Evolutionary conservation across 148 eudicot species (phyloP).

Genomic region (Tetragonia tetragonoides): DNA sequence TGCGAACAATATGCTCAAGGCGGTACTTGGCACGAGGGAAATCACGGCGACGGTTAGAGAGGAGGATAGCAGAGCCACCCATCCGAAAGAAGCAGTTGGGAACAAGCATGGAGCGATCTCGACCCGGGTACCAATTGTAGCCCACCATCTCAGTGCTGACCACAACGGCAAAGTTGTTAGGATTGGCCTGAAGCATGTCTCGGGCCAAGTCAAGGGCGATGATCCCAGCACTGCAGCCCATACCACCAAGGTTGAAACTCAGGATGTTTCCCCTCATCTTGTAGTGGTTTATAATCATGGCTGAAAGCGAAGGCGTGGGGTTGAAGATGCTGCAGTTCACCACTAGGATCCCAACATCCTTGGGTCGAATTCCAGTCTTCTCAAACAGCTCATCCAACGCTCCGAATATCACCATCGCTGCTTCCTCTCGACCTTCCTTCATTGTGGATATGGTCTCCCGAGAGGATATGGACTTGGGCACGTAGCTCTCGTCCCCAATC

Average conservation of each 20-base stretch:
- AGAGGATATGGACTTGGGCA: constrained; percentile 60
- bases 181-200: constrained; percentile 91
- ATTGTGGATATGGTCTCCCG: constrained; percentile 59
- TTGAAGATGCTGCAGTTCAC: constrained; percentile 99
- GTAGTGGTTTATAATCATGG: constrained; percentile 94
- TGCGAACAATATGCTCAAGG: constrained; percentile 89
- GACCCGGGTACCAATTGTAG: constrained; percentile 89
- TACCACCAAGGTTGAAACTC: constrained; percentile 91
- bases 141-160: constrained; percentile 95
- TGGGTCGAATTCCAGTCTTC: constrained; percentile 63
- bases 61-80: constrained; percentile 86
- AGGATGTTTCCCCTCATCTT: constrained; percentile 92
- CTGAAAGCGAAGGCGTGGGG: constrained; percentile 94
- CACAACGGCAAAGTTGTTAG: constrained; percentile 81
- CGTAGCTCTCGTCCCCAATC: constrained; percentile 81
- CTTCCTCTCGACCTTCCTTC: constrained; percentile 91
- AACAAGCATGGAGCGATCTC: constrained; percentile 79
- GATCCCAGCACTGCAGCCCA: constrained; percentile 96
- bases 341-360: constrained; percentile 83
- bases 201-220: constrained; percentile 78
- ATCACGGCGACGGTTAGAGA: constrained; percentile 88
- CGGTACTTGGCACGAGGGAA: constrained; percentile 73
- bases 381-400: constrained; percentile 92
- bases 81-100: constrained; percentile 91
- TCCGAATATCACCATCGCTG: constrained; percentile 80